A percentile compares a stretch with the other conserved stretches of the same genome.
phyloP scores from a whole-genome alignment of 495 filamentous ascomycete species.

The Aspergillus wentii region DNA sequence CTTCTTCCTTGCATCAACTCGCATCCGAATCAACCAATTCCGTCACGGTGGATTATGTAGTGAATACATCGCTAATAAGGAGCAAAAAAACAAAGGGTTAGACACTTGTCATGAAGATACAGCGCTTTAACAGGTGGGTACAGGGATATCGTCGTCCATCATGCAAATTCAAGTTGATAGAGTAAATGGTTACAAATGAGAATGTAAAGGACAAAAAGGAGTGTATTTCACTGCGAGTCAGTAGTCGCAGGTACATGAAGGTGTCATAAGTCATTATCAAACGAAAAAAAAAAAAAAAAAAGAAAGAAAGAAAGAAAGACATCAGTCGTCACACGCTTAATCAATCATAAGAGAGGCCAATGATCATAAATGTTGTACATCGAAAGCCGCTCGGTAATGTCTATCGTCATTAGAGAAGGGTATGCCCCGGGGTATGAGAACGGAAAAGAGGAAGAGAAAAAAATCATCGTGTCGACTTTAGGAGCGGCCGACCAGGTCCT shows the following conservation, averaged over 20 bases:
- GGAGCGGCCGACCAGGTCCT: slow-evolving; percentile 35
- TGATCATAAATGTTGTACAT: slow-evolving; percentile 23
- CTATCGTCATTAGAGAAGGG: slow-evolving; percentile 11
- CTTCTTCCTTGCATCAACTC: too few species aligned
- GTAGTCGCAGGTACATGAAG: slow-evolving; percentile 30
- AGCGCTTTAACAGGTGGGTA: slow-evolving; percentile 7
- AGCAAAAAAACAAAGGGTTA: slow-evolving; percentile 5
- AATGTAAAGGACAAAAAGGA: slow-evolving; percentile 24
- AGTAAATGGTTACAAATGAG: slow-evolving; percentile 10
- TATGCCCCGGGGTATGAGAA: neutral
- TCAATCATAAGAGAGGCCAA: slow-evolving; percentile 13
- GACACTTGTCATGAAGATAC: slow-evolving; percentile 6
- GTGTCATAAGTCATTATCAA: slow-evolving; percentile 30
- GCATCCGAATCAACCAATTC: too few species aligned
- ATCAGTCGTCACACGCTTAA: slow-evolving; percentile 33
- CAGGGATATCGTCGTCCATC: slow-evolving; percentile 6
- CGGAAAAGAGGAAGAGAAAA: slow-evolving; percentile 4
- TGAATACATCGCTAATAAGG: slow-evolving; percentile 4
- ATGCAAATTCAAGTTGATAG: slow-evolving; percentile 3
- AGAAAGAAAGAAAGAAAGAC: slow-evolving; percentile 16
- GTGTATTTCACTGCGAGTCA: slow-evolving; percentile 33
- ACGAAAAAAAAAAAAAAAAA: slow-evolving; percentile 5
- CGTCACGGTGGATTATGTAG: too few species aligned
- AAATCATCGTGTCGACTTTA: too few species aligned
- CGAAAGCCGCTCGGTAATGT: slow-evolving; percentile 10